Percentiles rank a stretch among this genome's conserved stretches.
These are phyloP conservation scores for Ambrosiella beaveri DNA, from an alignment of 2,329 filamentous ascomycete genomes.

Conservation along the genomic window DNA sequence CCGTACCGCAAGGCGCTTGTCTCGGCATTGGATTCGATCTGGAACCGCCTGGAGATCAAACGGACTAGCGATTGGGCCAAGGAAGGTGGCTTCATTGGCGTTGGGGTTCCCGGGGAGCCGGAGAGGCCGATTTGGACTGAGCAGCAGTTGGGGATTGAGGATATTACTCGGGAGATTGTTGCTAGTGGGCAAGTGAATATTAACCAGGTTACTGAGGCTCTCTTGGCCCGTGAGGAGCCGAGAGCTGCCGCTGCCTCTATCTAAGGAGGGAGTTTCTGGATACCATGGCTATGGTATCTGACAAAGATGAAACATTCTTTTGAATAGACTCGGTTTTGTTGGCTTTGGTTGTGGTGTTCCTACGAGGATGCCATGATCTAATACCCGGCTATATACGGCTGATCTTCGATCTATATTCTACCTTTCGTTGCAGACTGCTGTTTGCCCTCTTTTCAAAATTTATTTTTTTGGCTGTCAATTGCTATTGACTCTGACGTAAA, in stretches of 20 bases:
- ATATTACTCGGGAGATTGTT: slow-evolving; percentile 45
- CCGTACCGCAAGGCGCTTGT: slow-evolving; percentile 70
- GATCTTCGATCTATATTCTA: background rate
- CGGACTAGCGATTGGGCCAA: slow-evolving; percentile 83
- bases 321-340: no score
- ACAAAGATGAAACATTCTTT: no score
- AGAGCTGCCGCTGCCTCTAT: background rate
- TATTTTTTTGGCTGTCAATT: background rate
- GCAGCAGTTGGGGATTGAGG: slow-evolving; percentile 61
- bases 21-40: slow-evolving; percentile 69
- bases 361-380: no score
- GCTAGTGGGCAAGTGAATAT: slow-evolving; percentile 18
- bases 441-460: background rate
- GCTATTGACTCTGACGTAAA: background rate
- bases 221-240: slow-evolving; percentile 7
- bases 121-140: slow-evolving; percentile 79
- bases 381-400: no score
- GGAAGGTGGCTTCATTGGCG: slow-evolving; percentile 85
- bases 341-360: no score
- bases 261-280: background rate
- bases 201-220: slow-evolving; percentile 9
- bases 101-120: slow-evolving; percentile 52
- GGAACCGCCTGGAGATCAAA: slow-evolving; percentile 76
- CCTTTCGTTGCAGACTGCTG: background rate
- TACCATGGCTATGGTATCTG: no score